These are phyloP conservation scores for Amphirosellinia nigrospora DNA, from an alignment of 495 filamentous ascomycete species.

Conservation along the genomic window DNA sequence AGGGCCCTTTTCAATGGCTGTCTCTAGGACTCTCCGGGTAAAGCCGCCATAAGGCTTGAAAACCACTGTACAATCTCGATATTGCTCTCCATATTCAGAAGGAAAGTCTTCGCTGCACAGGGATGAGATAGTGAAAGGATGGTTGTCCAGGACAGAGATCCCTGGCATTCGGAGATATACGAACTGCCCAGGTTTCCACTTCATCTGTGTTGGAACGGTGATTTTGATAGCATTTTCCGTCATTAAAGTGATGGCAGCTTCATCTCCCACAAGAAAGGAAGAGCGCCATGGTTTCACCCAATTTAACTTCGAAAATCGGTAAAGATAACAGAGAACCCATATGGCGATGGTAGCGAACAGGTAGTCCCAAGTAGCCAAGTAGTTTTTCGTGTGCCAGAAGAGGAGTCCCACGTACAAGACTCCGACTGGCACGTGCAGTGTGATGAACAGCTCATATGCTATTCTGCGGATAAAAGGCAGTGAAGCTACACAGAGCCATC, in stretches of 20 bases:
- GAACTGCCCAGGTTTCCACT: slow-evolving; percentile 92
- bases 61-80: slow-evolving; percentile 85
- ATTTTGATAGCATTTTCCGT: slow-evolving; percentile 92
- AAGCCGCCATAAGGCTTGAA: slow-evolving; percentile 92
- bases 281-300: slow-evolving; percentile 82
- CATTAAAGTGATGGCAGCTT: slow-evolving; percentile 83
- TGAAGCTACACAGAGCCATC: slow-evolving; percentile 83
- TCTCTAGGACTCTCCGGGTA: slow-evolving; percentile 77
- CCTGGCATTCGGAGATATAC: slow-evolving; percentile 94
- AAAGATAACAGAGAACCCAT: slow-evolving; percentile 69
- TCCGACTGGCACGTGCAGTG: slow-evolving; percentile 80
- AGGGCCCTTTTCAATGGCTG: slow-evolving; percentile 78
- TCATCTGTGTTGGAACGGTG: slow-evolving; percentile 89
- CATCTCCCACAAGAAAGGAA: slow-evolving; percentile 84
- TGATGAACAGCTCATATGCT: slow-evolving; percentile 83
- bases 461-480: slow-evolving; percentile 67
- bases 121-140: slow-evolving; percentile 94
- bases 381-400: slow-evolving; percentile 97
- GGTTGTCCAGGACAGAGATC: slow-evolving; percentile 87
- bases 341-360: slow-evolving; percentile 82
- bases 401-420: slow-evolving; percentile 82
- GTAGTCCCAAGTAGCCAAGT: slow-evolving; percentile 89
- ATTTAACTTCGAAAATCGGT: slow-evolving; percentile 78
- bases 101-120: slow-evolving; percentile 84
- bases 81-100: slow-evolving; percentile 83